Evolutionary conservation across 148 eudicot species (phyloP), one percentile per base, ranked within the genome.

Genomic region (Heliamphora exappendiculata): DNA sequence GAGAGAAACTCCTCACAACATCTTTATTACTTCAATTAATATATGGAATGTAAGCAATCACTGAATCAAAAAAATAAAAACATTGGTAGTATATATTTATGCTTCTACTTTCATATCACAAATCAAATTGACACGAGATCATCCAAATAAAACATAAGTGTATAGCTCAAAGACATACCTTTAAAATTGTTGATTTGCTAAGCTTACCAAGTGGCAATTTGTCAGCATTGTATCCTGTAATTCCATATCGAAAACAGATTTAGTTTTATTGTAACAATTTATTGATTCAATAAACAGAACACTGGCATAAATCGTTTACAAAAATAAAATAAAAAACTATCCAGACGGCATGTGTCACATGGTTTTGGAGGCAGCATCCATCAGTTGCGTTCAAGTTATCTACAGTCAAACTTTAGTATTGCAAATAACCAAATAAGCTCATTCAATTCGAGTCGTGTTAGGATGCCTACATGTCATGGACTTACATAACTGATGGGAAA

Each of bases 201-300:
- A 95, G 82, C 81, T 95, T 95, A 71, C 99, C 99, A 53, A 95
- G 90, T 3, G 99, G 99, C 76, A 95, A 83, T 80, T 95, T 95
- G 71, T 95, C 97, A 73, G 99, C 99, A 85, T 95, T 95, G 83
- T 95, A 95, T 72, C 99, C 99, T 95, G 78, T 34, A 77, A 59
- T 74, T 65, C 10, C 58, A 79, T 16, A 62, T 37, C 65, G 29
- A 64, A 47, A 67, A 80, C 39, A 72, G 2, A 70, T 17, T 34
- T 55, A 50, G 8, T 24, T 41, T 22, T 1, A 59, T 58, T 44
- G n/a, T 14, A 11, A 58, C 55, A 65, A 26, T 65, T 5, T 17
- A 10, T 20, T 13, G 6, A 55, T n/a, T 22, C 24, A 34, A 26
- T 7, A 16, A 54, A 13, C 7, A 37, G 41, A 28, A n/a, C 14